A percentile compares a stretch with the other conserved stretches of the same genome.
Conservation (phyloP, 2,329 filamentous ascomycete genomes). For the Fonsecaea pugnacius region DNA sequence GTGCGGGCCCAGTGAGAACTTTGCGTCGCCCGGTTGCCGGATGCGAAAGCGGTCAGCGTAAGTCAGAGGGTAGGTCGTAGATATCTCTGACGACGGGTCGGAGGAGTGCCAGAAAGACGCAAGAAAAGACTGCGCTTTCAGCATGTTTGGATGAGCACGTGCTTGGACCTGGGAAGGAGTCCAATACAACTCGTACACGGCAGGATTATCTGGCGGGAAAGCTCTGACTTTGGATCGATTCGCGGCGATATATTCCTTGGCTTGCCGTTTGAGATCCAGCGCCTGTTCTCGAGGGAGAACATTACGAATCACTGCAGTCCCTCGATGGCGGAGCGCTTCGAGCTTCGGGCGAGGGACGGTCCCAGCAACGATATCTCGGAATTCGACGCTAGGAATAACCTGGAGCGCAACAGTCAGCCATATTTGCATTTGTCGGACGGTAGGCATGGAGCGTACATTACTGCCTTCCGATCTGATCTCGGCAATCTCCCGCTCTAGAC, state of each 20-base stretch:
- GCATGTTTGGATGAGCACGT: constrained; percentile 67
- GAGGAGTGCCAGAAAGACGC: constrained; percentile 68
- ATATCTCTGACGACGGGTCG: constrained; percentile 45
- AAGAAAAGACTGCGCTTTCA: constrained; percentile 65
- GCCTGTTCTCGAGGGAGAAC: constrained; percentile 69
- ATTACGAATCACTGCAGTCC: constrained; percentile 66
- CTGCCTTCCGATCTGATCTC: constrained; percentile 49
- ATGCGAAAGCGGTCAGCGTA: constrained; percentile 77
- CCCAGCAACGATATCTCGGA: constrained; percentile 46
- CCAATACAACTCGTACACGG: constrained; percentile 79
- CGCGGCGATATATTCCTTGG: constrained; percentile 66
- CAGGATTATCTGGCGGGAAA: constrained; percentile 68
- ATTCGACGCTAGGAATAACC: constrained; percentile 51
- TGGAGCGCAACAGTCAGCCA: constrained; percentile 23
- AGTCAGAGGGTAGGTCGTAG: constrained; percentile 63
- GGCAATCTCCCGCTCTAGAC: constrained; percentile 47
- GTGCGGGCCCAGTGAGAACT: constrained; percentile 74
- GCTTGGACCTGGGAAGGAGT: constrained; percentile 69
- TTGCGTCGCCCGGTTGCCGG: constrained; percentile 69
- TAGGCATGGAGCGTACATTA: constrained; percentile 40
- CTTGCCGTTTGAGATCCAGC: constrained; percentile 65
- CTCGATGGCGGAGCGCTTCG: constrained; percentile 63
- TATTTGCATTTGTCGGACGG: not conserved
- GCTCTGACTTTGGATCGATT: constrained; percentile 61
- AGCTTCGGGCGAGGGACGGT: constrained; percentile 43